Evolutionary conservation across 176 grass and related monocot species (phyloP), one percentile per base, ranked within the genome.

Genomic region (Puya raimondii): DNA sequence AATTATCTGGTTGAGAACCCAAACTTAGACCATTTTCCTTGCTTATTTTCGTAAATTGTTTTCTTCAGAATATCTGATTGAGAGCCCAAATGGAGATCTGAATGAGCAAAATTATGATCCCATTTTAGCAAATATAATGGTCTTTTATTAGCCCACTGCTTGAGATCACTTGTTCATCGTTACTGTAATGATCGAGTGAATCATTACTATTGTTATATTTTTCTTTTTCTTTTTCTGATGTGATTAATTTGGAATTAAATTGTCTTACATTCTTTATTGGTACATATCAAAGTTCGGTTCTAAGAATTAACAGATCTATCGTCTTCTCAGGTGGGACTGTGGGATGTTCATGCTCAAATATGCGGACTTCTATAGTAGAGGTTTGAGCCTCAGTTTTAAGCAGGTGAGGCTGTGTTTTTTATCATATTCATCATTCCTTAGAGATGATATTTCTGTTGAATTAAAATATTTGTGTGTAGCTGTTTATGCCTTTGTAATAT

Each of bases 311-410:
- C 56, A 61, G 10, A 61, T 16, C 21, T 2, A 61, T 20, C 21
- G 16, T 42, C 64, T 17, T 42, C 52, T 22, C 52, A 93, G 90
- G 79, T 93, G 86, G 86, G 90, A 93, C 52, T 93, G 90, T 73
- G 90, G 90, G 53, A 96, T 96, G 87, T 96, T 90, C 78, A 96
- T 90, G 91, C 81, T 96, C 48, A 96, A 96, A 72, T 87, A 85
- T 73, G 87, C 84, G 18, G 91, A 96, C 70, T 90, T 85, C 81
- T 73, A 76, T 57, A 96, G 84, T 72, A 85, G 84, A 84, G 87
- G 81, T 80, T 27, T 87, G 14, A n/a, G 50, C 8, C 73, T 78
- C 53, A 83, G 7, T 80, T 93, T 93, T 74, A 75, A 68, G 11
- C 90, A 93, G 90, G 90, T 93, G 77, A 0, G 4, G 2, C 23